Conservation (phyloP, 2,329 filamentous ascomycete species). For the Calonectria crousiana region DNA sequence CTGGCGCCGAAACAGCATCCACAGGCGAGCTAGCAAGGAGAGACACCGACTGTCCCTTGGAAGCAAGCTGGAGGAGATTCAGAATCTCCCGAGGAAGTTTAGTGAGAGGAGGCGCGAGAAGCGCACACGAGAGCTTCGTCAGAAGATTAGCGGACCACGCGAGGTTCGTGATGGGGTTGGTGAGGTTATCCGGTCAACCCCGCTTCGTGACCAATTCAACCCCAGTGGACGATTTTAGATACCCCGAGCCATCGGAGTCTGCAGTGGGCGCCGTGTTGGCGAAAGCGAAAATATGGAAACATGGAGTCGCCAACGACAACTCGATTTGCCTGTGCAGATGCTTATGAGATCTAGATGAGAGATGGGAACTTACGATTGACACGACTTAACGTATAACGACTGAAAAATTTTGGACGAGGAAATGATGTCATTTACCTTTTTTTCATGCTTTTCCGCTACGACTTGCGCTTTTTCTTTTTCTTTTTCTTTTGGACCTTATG, state of each 20-base stretch:
- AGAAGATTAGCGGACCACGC: slow-evolving; percentile 70
- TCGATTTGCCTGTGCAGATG: slow-evolving; percentile 1
- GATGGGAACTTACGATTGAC: slow-evolving; percentile 40
- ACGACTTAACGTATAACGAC: slow-evolving; percentile 44
- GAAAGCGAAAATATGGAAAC: neutral
- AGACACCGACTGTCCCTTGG: slow-evolving; percentile 55
- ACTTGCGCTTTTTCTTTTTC: slow-evolving; percentile 22
- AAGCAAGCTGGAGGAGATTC: slow-evolving; percentile 63
- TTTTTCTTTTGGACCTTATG: slow-evolving; percentile 25
- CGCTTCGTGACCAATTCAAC: slow-evolving; percentile 33
- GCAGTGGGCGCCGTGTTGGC: neutral
- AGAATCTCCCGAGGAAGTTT: slow-evolving; percentile 65
- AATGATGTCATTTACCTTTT: slow-evolving; percentile 7
- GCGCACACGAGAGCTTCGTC: slow-evolving; percentile 67
- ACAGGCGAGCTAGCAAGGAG: slow-evolving; percentile 40
- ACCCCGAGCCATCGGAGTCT: slow-evolving; percentile 14
- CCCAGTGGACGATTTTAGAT: slow-evolving; percentile 20
- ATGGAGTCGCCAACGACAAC: neutral
- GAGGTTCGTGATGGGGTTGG: slow-evolving; percentile 70
- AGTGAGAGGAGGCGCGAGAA: slow-evolving; percentile 71
- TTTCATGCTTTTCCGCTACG: slow-evolving; percentile 30
- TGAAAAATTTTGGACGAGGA: slow-evolving; percentile 21
- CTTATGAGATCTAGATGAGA: slow-evolving; percentile 25
- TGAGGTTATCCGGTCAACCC: slow-evolving; percentile 64
- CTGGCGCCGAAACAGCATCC: slow-evolving; percentile 49